Percentiles rank a stretch among this genome's conserved stretches.
Conservation (phyloP, 2,329 filamentous ascomycete genomes). For the Trichophyton equinum region DNA sequence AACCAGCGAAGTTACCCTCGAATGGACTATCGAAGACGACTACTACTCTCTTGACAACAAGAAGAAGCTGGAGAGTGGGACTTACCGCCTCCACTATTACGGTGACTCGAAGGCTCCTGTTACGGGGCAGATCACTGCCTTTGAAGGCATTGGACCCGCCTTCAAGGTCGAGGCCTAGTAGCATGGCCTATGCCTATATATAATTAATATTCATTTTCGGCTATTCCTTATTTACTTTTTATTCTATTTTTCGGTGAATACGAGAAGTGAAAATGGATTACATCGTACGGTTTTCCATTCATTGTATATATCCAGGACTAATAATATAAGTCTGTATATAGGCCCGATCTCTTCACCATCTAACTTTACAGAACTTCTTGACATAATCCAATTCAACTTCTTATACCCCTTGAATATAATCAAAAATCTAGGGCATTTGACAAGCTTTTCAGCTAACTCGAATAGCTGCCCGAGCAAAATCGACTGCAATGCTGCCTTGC, state of each 20-base stretch:
- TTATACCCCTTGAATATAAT: not conserved
- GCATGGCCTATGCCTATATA: not conserved
- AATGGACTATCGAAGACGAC: conserved; percentile 62
- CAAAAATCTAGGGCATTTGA: no score
- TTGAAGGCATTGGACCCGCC: conserved; percentile 52
- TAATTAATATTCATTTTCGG: not conserved
- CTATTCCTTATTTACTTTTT: not conserved
- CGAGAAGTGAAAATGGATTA: not conserved
- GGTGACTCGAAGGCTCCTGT: conserved; percentile 60
- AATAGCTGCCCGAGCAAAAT: no score
- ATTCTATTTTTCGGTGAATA: not conserved
- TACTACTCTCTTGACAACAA: conserved; percentile 31
- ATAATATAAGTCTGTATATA: not conserved
- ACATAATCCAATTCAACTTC: not conserved
- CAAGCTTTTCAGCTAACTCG: no score
- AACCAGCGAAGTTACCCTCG: conserved; percentile 63
- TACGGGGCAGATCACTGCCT: conserved; percentile 49
- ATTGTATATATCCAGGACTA: not conserved
- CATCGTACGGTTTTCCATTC: not conserved
- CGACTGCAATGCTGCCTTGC: no score
- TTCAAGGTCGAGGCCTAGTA: conserved; percentile 25
- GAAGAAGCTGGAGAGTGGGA: conserved; percentile 39
- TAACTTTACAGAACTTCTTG: not conserved
- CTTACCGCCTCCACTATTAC: conserved; percentile 70
- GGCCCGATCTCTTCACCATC: no score